Base-by-base conservation (phyloP, 2,329 filamentous ascomycete genomes). In the Colletotrichum viniferum region DNA sequence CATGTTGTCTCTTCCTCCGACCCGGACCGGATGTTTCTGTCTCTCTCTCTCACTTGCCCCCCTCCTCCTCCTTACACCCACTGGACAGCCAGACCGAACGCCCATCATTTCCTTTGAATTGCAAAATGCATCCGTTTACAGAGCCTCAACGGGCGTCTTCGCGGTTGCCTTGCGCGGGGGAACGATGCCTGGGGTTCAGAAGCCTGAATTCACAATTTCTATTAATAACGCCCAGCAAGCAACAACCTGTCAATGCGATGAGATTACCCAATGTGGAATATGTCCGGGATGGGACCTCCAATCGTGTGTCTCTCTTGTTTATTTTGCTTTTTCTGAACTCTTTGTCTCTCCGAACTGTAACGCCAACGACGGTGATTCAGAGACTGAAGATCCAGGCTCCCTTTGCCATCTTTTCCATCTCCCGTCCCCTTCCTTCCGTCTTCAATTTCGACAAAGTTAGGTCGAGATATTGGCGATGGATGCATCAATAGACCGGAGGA, bases 1-100 rank as follows among this genome's bases (percentile, higher is more conserved):
- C 72, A 66, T 62, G 72, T 66, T 62, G 72, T 74, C 68, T 74
- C 72, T 74, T 48, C 68, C 32, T 70, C 68, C 52, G n/a, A 52
- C 43, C 32, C 18, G 67, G 30, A 43, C 12, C 30, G 21, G 48
- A 56, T 48, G 24, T 67, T 36, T 66, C 38, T 43, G 38, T 43
- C 16, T 24, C 21, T 28, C 14, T 36, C 36, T 13, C 26, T 30
- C 38, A 12, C 16, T 30, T 18, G 16, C 16, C 38, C 30, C 21
- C n/a, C 34, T 56, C 36, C 34, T 28, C 62, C 24, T 32, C 48
- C 48, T 43, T 58, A n/a, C 64, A 21, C 61, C n/a, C n/a, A 34
- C 14, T 32, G 14, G 32, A 16, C 21, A 26, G 14, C 21, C n/a
- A 26, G 26, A 30, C 36, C 14, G 28, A 48, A 36, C n/a, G 18